Evolutionary conservation across 345 rosid genomes (phyloP), one percentile per base, ranked within the genome.

Genomic region (Punica granatum): DNA sequence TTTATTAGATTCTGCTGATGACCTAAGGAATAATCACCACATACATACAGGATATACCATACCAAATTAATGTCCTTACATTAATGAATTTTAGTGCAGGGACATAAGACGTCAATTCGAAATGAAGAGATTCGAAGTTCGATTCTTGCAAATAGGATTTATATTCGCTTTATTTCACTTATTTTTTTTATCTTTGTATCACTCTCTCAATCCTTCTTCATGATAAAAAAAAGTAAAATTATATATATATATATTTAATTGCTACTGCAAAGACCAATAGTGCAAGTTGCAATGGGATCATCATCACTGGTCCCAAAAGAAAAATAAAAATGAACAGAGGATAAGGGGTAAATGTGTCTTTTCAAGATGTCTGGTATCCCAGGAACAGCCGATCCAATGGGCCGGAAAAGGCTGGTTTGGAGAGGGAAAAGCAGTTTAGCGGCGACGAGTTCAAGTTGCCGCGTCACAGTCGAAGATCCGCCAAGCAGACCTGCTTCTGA

Each of bases 1-100:
- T 7, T 54, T 23, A 8, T 23, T 23, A 19, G 15, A 54, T 9
- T 37, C 15, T 54, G n/a, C 60, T 4, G 60, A 6, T 26, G 16
- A 15, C 1, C 26, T 28, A 14, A 33, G 33, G 60, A 39, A 66
- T 66, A 34, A 51, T 25, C 32, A 33, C 28, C 43, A 14, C 61
- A 28, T 28, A 11, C n/a, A 13, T 19, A 35, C 8, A 39, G 69
- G n/a, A 51, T 66, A 66, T 51, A 49, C 61, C 69, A 23, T 35
- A 49, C 28, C 43, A 31, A 34, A 30, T 12, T 16, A 4, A 37
- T 8, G 15, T 5, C 15, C n/a, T n/a, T n/a, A n/a, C n/a, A n/a
- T n/a, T n/a, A n/a, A n/a, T n/a, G n/a, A n/a, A n/a, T n/a, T n/a
- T n/a, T n/a, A n/a, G n/a, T n/a, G n/a, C n/a, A n/a, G n/a, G n/a